Conservation (phyloP, 2,329 filamentous ascomycete species). For the Fusarium coicis region DNA sequence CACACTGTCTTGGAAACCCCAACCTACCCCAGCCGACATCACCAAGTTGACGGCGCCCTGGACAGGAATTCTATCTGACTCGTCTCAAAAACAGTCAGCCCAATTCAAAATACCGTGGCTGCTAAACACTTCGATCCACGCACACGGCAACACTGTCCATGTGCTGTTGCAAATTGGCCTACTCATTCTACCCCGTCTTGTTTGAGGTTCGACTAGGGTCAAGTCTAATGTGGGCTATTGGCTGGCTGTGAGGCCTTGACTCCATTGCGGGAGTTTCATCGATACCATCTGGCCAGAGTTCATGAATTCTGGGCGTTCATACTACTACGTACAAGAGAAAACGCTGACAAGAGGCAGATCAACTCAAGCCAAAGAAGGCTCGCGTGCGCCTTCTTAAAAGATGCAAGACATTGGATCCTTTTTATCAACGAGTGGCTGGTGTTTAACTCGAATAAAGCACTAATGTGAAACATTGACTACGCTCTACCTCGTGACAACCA, state of each 20-base stretch:
- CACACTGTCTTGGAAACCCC: slow-evolving; percentile 12
- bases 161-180: not conserved
- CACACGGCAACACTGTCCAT: not conserved
- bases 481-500: not conserved
- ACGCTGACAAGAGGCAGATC: not conserved
- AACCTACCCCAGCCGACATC: slow-evolving; percentile 19
- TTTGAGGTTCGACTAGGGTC: slow-evolving; percentile 41
- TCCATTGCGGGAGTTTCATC: slow-evolving; percentile 37
- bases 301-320: not conserved
- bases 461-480: not conserved
- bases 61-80: slow-evolving; percentile 30
- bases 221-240: slow-evolving; percentile 13
- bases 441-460: not conserved
- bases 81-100: not conserved
- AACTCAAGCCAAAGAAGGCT: not conserved
- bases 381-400: slow-evolving; percentile 19
- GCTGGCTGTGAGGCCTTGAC: slow-evolving; percentile 32
- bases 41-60: slow-evolving; percentile 9
- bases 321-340: not conserved
- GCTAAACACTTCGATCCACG: not conserved
- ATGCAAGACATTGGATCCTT: slow-evolving; percentile 16
- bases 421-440: slow-evolving; percentile 24
- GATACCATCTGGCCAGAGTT: slow-evolving; percentile 17
- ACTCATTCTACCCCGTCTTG: slow-evolving; percentile 26
- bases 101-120: slow-evolving; percentile 1